Percentiles rank a stretch among this genome's conserved stretches.
phyloP scores from a whole-genome alignment of 805 yeast genomes.

The Wickerhamomyces canadensis region DNA sequence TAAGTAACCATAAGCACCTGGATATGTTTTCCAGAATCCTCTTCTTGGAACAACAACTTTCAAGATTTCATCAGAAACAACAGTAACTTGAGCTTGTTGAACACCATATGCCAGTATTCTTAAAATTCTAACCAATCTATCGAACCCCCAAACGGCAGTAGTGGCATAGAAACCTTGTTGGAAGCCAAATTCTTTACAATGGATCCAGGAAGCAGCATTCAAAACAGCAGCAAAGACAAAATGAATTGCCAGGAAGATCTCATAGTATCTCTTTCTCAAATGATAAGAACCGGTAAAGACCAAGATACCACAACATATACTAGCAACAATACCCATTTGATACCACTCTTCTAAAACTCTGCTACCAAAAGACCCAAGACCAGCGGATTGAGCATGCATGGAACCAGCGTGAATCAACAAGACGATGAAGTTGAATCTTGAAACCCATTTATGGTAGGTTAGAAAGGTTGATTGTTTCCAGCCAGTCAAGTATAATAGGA shows the following conservation, averaged over 20 bases:
- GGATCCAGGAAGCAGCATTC: constrained; percentile 52
- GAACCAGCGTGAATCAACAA: constrained; percentile 18
- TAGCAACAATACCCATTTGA: constrained; percentile 19
- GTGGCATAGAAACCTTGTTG: constrained; percentile 34
- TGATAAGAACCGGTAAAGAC: constrained; percentile 25
- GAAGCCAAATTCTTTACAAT: constrained; percentile 46
- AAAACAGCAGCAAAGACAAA: constrained; percentile 48
- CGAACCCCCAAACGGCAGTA: constrained; percentile 43
- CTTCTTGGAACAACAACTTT: constrained; percentile 35
- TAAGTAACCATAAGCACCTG: constrained; percentile 56
- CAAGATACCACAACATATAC: constrained; percentile 6
- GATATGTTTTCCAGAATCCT: constrained; percentile 43
- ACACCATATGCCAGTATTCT: constrained; percentile 21
- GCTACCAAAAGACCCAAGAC: constrained; percentile 5
- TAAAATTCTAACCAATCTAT: constrained; percentile 39
- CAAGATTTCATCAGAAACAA: constrained; percentile 37
- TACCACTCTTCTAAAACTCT: constrained; percentile 15
- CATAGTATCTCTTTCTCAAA: constrained; percentile 53
- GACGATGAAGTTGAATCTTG: constrained; percentile 35
- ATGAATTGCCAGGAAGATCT: constrained; percentile 53
- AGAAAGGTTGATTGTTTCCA: constrained; percentile 62
- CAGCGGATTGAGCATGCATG: constrained; percentile 18
- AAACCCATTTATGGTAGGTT: constrained; percentile 60
- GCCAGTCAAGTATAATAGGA: constrained; percentile 56
- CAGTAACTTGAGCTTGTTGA: constrained; percentile 19